A percentile compares a stretch with the other conserved stretches of the same genome.
phyloP scores from a whole-genome alignment of 352 stramenopile genomes.

The Pythium aristosporum region DNA sequence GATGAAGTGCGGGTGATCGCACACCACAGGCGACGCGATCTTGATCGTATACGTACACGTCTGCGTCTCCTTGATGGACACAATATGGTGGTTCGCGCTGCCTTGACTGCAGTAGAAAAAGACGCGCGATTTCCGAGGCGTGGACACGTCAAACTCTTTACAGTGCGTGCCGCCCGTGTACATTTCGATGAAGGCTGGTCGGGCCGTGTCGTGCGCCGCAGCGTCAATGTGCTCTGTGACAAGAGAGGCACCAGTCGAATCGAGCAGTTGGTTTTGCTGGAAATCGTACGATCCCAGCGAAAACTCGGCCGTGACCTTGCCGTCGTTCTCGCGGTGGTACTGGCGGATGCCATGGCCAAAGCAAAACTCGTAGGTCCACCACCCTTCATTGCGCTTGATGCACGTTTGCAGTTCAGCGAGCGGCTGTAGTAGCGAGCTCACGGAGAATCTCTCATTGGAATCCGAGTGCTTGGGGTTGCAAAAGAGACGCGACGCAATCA shows the following conservation, averaged over 20 bases:
- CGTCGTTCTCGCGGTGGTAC: conserved; percentile 72
- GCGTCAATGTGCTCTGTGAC: conserved; percentile 78
- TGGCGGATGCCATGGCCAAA: conserved; percentile 68
- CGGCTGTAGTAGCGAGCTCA: conserved; percentile 53
- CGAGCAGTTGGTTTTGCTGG: conserved; percentile 49
- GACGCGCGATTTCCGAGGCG: conserved; percentile 59
- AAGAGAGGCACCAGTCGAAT: conserved; percentile 40
- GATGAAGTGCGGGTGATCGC: conserved; percentile 81
- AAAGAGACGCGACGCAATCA: conserved; percentile 66
- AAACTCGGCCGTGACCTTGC: conserved; percentile 65
- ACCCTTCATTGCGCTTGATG: conserved; percentile 78
- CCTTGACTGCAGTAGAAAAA: conserved; percentile 77
- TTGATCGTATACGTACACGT: conserved; percentile 85
- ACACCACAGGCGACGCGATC: conserved; percentile 69
- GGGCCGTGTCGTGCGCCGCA: conserved; percentile 60
- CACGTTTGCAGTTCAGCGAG: conserved; percentile 51
- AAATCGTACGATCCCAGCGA: conserved; percentile 59
- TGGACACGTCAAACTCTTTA: conserved; percentile 65
- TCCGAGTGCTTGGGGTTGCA: conserved; percentile 59
- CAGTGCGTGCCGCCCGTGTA: conserved; percentile 73
- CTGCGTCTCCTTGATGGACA: conserved; percentile 77
- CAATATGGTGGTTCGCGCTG: conserved; percentile 66
- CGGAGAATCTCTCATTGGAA: conserved; percentile 47
- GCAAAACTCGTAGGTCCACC: conserved; percentile 87
- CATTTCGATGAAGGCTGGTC: conserved; percentile 66